A percentile compares a stretch with the other conserved stretches of the same genome.
Evolutionary conservation across 768 basidiomycete genomes (phyloP).

Genomic region (Amanita brunnescens): DNA sequence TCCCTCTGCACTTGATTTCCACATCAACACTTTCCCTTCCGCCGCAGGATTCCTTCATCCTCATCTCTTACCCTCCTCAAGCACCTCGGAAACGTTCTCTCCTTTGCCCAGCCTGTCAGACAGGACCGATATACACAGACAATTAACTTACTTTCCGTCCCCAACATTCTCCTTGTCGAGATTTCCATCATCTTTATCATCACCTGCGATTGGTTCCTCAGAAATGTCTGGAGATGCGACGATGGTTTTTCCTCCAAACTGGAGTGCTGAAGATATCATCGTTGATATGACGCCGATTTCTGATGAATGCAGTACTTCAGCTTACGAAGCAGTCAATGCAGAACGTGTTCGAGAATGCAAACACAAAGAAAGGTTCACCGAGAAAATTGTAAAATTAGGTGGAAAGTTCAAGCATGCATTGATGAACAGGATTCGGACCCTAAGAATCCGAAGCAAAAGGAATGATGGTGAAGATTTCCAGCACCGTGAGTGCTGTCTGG

Average conservation of each 20-base stretch:
- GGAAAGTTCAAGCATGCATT: slow-evolving; percentile 21
- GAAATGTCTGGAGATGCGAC: neutral
- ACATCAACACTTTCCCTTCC: slow-evolving; percentile 6
- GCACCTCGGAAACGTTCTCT: neutral
- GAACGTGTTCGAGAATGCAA: neutral
- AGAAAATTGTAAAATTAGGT: slow-evolving; percentile 19
- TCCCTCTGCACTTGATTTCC: slow-evolving; percentile 6
- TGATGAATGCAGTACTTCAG: neutral
- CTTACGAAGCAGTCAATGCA: neutral
- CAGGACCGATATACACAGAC: neutral
- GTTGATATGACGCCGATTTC: slow-evolving; percentile 2
- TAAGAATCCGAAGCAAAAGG: slow-evolving; percentile 1
- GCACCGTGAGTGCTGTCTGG: neutral
- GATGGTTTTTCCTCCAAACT: neutral
- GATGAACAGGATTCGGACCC: slow-evolving; percentile 8
- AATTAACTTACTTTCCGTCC: neutral
- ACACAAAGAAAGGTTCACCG: slow-evolving; percentile 9
- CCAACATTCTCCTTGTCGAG: neutral
- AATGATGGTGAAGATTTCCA: neutral
- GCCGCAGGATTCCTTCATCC: neutral
- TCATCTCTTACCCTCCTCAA: neutral
- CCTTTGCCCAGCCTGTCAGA: neutral
- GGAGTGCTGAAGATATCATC: neutral
- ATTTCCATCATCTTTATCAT: slow-evolving; percentile 2
- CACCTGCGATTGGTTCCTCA: neutral